Evolutionary conservation across 805 yeast genomes (phyloP), one percentile per base, ranked within the genome.

Genomic region (Saturnispora ahearnii): DNA sequence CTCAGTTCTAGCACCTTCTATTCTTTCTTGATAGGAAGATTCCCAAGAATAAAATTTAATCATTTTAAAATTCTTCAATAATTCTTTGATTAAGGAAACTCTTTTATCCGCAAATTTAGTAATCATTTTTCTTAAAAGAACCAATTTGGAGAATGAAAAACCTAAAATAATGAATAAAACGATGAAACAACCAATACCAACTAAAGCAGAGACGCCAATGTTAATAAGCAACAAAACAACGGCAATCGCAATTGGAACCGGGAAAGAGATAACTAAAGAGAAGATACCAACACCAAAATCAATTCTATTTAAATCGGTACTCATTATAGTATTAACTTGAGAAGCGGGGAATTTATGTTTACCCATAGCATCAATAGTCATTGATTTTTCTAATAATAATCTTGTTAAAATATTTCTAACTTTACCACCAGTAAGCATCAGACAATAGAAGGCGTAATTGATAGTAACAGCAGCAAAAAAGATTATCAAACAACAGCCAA

Each of bases 11-110:
- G 77, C 72, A 3, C 68, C 71, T 24, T 74, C 58, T 36, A 90
- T 74, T 48, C 73, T 72, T 9, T 73, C 63, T 52, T 74, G 72
- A 61, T 87, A 90, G 1, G 96, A 86, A 38, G 72, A 73, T 63
- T 90, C 97, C 96, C 96, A 90, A 5, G 93, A 83, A 63, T 89
- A 90, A 60, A 78, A 83, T 68, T 90, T 90, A 64, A 90, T 83
- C 66, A 82, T 74, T 62, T 84, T 87, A 72, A 88, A 78, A 55
- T 84, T 81, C 61, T 78, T 82, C 55, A 90, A 71, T 28, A 88
- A 77, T 63, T 90, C 97, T 56, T 87, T 83, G 64, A 88, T 81
- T 41, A 79, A 70, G 44, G 80, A 74, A 32, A 90, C 91, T 62
- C 97, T 80, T 29, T 66, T 65, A 63, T 90, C 97, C 5, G 96